These are phyloP conservation scores for Populus tremula DNA, from an alignment of 345 rosid genomes.

Conservation along the genomic window DNA sequence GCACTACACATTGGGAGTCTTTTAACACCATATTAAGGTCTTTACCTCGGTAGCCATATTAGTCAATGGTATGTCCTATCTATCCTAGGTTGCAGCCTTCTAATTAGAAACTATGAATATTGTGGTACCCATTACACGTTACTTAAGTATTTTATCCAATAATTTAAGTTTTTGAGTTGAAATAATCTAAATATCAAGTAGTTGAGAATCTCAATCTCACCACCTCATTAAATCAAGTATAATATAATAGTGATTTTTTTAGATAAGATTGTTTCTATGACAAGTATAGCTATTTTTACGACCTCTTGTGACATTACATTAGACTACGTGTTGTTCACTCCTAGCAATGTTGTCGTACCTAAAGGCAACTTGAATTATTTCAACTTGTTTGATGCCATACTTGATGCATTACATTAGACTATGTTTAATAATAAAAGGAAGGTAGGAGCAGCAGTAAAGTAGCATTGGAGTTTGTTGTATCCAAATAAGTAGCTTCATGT, in stretches of 20 bases:
- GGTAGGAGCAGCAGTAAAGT: background rate
- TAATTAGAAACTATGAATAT: background rate
- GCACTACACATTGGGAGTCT: conserved; percentile 22
- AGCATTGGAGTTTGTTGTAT: background rate
- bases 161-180: no score
- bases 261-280: no score
- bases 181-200: no score
- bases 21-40: conserved; percentile 2
- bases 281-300: conserved; percentile 13
- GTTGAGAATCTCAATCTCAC: no score
- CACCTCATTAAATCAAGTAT: no score
- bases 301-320: conserved; percentile 24
- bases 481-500: background rate
- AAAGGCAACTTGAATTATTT: conserved; percentile 30
- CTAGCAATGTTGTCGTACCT: background rate
- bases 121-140: conserved; percentile 13
- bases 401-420: conserved; percentile 21
- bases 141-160: background rate
- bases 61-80: conserved; percentile 33
- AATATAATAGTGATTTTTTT: no score
- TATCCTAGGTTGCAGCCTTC: conserved; percentile 38
- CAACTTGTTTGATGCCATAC: conserved; percentile 38
- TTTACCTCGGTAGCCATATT: conserved; percentile 21
- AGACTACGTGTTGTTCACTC: conserved; percentile 31
- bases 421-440: background rate